phyloP scores from a whole-genome alignment of 495 filamentous ascomycete species.

The Penicillium turbatum region DNA sequence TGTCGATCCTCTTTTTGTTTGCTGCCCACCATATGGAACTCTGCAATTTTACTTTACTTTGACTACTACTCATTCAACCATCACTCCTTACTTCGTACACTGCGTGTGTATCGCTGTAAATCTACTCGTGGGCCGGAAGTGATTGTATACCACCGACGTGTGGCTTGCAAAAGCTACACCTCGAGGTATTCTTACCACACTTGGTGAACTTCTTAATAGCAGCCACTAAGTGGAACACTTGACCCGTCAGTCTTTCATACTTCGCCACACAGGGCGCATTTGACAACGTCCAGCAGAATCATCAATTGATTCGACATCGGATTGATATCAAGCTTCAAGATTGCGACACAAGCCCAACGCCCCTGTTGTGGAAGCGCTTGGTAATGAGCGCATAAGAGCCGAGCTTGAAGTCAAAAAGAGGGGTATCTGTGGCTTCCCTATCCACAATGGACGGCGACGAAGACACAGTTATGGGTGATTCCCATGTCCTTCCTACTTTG shows the following conservation, averaged over 20 bases:
- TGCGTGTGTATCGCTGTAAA: background rate
- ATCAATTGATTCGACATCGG: background rate
- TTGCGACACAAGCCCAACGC: background rate
- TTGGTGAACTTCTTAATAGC: background rate
- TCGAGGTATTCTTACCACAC: background rate
- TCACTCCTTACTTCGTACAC: background rate
- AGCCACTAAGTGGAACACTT: background rate
- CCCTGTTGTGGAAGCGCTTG: background rate
- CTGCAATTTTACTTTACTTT: background rate
- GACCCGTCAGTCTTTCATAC: background rate
- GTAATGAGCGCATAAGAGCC: conserved; percentile 25
- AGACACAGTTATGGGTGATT: conserved; percentile 41
- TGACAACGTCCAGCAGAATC: background rate
- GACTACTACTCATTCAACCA: background rate
- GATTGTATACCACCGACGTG: conserved; percentile 1
- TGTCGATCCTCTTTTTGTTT: background rate
- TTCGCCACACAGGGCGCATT: background rate
- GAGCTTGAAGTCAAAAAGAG: conserved; percentile 1
- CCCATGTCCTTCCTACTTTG: conserved; percentile 17
- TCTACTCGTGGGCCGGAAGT: background rate
- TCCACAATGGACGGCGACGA: conserved; percentile 35
- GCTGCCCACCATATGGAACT: background rate
- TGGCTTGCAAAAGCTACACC: background rate
- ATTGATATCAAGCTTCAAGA: background rate
- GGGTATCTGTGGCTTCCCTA: background rate